These are phyloP conservation scores for Mytilinidion resinicola DNA, from an alignment of 495 filamentous ascomycete genomes.

Conservation along the genomic window DNA sequence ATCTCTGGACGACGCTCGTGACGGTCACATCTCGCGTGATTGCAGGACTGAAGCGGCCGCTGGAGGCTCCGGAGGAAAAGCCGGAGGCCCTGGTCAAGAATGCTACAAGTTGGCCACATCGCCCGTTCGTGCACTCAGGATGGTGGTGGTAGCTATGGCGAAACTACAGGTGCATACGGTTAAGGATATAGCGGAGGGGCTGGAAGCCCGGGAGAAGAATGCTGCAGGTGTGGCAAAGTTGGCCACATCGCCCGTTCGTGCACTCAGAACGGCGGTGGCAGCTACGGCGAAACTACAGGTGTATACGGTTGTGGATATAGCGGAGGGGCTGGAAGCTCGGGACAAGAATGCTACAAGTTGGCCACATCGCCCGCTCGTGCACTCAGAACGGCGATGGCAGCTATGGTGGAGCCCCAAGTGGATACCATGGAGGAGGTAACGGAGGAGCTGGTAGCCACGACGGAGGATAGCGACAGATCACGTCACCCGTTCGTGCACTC, in stretches of 20 bases:
- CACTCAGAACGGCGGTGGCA: constrained; percentile 50
- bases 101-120: constrained; percentile 99
- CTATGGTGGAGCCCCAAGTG: constrained; percentile 35
- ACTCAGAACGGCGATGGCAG: constrained; percentile 48
- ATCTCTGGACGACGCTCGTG: too few relatives aligned
- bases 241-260: constrained; percentile 98
- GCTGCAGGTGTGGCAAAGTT: constrained; percentile 98
- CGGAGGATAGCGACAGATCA: constrained; percentile 99
- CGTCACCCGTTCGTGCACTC: constrained; percentile 92
- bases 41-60: constrained; percentile 56
- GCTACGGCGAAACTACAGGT: constrained; percentile 35
- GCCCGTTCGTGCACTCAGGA: constrained; percentile 85
- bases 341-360: constrained; percentile 93
- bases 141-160: constrained; percentile 38
- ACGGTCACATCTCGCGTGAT: constrained; percentile 91
- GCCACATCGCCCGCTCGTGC: constrained; percentile 97
- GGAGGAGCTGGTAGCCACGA: constrained; percentile 43
- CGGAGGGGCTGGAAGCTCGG: constrained; percentile 41
- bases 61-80: constrained; percentile 38
- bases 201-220: constrained; percentile 58
- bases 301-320: constrained; percentile 35
- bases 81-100: constrained; percentile 54
- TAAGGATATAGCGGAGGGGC: constrained; percentile 39
- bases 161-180: constrained; percentile 31
- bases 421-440: constrained; percentile 42